Evolutionary conservation across 192 early-diverging fungal genomes (phyloP).

Genomic region (Neocallimastix lanati): DNA sequence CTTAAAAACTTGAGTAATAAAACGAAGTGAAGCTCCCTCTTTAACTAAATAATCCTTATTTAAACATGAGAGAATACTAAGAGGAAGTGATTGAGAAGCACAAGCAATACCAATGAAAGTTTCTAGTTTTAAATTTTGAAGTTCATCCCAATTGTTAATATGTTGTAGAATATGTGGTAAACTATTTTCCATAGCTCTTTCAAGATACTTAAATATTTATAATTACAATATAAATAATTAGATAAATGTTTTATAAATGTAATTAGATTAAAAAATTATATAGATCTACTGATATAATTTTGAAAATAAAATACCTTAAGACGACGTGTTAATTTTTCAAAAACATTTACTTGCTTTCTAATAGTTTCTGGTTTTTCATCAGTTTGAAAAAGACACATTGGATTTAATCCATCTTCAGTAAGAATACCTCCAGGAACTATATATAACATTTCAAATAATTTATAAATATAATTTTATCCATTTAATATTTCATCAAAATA

Average conservation of each 20-base stretch:
- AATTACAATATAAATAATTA: too few species aligned
- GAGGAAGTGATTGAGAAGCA: slow-evolving; percentile 40
- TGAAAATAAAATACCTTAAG: slow-evolving; percentile 2
- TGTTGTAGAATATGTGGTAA: slow-evolving; percentile 68
- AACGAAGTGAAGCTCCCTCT: slow-evolving; percentile 70
- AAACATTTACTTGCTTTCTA: slow-evolving; percentile 60
- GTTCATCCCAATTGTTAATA: slow-evolving; percentile 68
- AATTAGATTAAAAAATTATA: too few species aligned
- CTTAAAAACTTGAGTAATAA: slow-evolving; percentile 66
- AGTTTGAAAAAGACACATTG: slow-evolving; percentile 60
- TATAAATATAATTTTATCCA: too few species aligned
- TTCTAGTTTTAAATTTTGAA: slow-evolving; percentile 64
- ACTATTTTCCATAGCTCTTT: slow-evolving; percentile 67
- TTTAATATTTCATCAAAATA: too few species aligned
- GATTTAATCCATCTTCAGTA: slow-evolving; percentile 59
- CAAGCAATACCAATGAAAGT: slow-evolving; percentile 55
- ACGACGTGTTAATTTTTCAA: slow-evolving; percentile 19
- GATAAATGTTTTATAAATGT: too few species aligned
- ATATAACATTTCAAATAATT: too few species aligned
- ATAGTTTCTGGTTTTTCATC: slow-evolving; percentile 49
- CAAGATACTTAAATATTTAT: slow-evolving; percentile 74
- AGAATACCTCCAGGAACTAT: slow-evolving; percentile 63
- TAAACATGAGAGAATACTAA: slow-evolving; percentile 53
- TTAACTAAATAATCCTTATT: slow-evolving; percentile 90
- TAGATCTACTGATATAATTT: too few species aligned